A percentile compares a stretch with the other conserved stretches of the same genome.
phyloP scores from a whole-genome alignment of 78 protist genomes.

The Tieghemostelium lacteum region DNA sequence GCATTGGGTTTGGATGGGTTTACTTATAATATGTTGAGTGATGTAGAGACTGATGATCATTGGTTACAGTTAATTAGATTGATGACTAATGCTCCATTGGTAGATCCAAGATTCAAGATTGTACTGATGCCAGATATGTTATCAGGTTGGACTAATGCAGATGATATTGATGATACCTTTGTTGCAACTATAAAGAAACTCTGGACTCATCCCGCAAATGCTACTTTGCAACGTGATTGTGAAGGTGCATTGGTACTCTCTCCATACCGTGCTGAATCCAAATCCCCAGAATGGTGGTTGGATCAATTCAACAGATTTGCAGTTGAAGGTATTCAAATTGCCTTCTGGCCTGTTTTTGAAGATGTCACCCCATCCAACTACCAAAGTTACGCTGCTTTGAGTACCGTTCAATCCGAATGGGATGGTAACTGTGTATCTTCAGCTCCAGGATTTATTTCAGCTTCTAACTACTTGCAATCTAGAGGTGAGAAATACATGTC shows the following conservation, averaged over 20 bases:
- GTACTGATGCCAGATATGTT: conserved; percentile 20
- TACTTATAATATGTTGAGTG: background rate
- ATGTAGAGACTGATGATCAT: background rate
- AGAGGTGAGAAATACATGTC: conserved; percentile 5
- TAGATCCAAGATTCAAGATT: conserved; percentile 4
- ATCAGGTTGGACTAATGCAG: background rate
- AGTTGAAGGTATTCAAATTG: background rate
- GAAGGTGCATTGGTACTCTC: background rate
- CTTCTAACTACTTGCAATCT: background rate
- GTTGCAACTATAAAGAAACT: background rate
- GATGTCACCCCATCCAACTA: background rate
- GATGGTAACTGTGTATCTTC: background rate
- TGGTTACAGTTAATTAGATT: background rate
- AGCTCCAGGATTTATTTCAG: background rate
- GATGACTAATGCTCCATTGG: background rate
- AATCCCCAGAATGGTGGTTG: background rate
- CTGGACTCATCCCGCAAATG: background rate
- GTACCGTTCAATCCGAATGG: background rate
- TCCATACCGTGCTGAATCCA: background rate
- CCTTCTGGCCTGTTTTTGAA: conserved; percentile 3
- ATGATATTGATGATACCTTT: background rate
- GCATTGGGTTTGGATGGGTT: conserved; percentile 7
- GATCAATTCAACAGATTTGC: background rate
- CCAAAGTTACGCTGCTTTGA: background rate
- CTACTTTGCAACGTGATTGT: background rate